Evolutionary conservation across 805 yeast genomes (phyloP), one percentile per base, ranked within the genome.

Genomic region (Starmerella floricola): DNA sequence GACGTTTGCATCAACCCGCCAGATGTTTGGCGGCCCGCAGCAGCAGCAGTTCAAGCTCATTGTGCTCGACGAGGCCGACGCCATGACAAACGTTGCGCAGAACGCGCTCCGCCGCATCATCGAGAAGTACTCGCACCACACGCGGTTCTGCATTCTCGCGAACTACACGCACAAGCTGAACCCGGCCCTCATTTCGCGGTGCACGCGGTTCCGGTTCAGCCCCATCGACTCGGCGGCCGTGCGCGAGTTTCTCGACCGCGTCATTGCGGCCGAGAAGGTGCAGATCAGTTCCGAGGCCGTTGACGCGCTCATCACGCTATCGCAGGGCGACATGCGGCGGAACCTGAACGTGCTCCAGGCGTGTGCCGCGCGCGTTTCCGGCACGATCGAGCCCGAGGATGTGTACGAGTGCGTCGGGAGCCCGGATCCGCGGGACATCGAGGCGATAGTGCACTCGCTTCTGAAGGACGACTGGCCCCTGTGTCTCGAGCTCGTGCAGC

Each of bases 81-180:
- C 95, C 11, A 91, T 91, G 96, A 91, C 98, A 8, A 73, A 84
- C 33, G 96, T 85, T 54, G 98, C 98, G 0, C 98, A 91, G 59
- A 75, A 86, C 42, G 98, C 98, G 1, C 68, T 91, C 49, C 75
- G 98, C 64, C 73, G 98, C 62, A 88, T 79, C 55, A 88, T 88
- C 58, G 97, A 88, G 59, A 85, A 82, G 57, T 88, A 86, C 58
- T 85, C 96, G 18, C 81, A 84, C 55, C 87, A 86, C 61, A 85
- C 95, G n/a, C 71, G 97, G 49, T 88, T 88, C 61, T 87, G 96
- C 63, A 85, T 91, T 35, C 67, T 91, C 56, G 97, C 98, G 36
- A 91, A 91, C 60, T 91, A 91, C 64, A 78, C 95, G 2, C 96
- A 91, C 66, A 91, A 91, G 56, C 66, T 91, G 54, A 88, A 88